Percentiles rank a stretch among this genome's conserved stretches.
These are phyloP conservation scores for Paecilomyces formosus DNA, from an alignment of 2,329 filamentous ascomycete species.

Conservation along the genomic window DNA sequence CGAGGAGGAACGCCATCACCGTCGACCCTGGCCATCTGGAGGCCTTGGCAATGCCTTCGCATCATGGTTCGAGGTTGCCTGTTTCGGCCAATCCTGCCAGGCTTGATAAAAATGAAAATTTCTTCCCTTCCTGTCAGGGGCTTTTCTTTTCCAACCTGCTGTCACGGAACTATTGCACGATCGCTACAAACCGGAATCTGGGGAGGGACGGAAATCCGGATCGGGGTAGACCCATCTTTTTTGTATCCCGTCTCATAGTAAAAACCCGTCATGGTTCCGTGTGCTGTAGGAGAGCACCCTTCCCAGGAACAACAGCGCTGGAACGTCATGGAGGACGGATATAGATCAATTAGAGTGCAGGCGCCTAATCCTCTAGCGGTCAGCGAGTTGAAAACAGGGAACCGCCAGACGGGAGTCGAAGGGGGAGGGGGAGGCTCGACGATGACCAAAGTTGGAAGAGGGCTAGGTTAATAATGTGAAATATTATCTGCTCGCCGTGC, in stretches of 20 bases:
- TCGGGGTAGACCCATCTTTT: background rate
- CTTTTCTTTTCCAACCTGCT: background rate
- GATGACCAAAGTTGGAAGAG: background rate
- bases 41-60: background rate
- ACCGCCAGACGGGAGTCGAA: background rate
- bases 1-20: background rate
- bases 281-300: background rate
- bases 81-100: background rate
- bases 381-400: background rate
- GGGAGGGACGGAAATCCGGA: background rate
- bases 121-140: no score
- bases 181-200: background rate
- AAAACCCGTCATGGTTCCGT: no score
- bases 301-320: background rate
- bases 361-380: background rate
- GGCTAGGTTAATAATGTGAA: background rate
- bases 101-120: background rate
- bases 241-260: background rate
- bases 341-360: background rate
- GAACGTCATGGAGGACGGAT: background rate
- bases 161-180: background rate
- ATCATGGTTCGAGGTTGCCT: background rate
- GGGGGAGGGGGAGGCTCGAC: background rate
- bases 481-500: background rate
- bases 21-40: background rate